These are phyloP conservation scores for Cercospora nicotianae DNA, from an alignment of 2,329 filamentous ascomycete species.

Conservation along the genomic window DNA sequence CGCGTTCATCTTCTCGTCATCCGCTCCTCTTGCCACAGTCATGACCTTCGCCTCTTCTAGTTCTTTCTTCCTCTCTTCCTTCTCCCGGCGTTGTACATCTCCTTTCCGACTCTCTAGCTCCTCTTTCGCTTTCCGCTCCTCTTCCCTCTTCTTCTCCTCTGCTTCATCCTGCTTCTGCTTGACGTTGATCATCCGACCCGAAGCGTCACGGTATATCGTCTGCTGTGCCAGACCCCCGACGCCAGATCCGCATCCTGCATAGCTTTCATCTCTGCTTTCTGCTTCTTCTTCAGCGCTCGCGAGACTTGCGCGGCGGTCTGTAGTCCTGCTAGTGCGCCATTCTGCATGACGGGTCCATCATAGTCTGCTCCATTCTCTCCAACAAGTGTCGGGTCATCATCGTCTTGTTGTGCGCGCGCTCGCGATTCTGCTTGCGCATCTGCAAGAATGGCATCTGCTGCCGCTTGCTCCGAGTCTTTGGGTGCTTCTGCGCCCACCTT, in stretches of 20 bases:
- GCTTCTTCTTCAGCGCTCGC: slow-evolving; percentile 59
- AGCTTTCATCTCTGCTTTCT: slow-evolving; percentile 60
- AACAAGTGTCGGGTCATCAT: slow-evolving; percentile 52
- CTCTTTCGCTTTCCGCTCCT: slow-evolving; percentile 62
- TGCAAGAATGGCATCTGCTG: slow-evolving; percentile 53
- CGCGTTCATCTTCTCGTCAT: slow-evolving; percentile 82
- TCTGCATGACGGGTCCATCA: slow-evolving; percentile 69
- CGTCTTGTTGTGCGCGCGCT: slow-evolving; percentile 36
- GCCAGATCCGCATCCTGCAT: slow-evolving; percentile 49
- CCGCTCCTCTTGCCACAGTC: slow-evolving; percentile 74
- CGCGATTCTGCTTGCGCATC: slow-evolving; percentile 38
- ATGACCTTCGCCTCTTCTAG: slow-evolving; percentile 81
- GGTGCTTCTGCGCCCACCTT: slow-evolving; percentile 58
- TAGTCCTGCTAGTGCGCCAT: slow-evolving; percentile 81
- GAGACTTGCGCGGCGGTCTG: slow-evolving; percentile 77
- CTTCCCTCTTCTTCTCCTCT: slow-evolving; percentile 73
- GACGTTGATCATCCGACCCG: slow-evolving; percentile 89
- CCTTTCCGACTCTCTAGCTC: slow-evolving; percentile 74
- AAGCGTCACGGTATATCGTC: slow-evolving; percentile 93
- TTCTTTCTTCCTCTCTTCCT: slow-evolving; percentile 63
- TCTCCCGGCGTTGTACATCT: slow-evolving; percentile 75
- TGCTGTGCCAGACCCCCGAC: slow-evolving; percentile 60
- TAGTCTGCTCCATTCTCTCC: slow-evolving; percentile 52
- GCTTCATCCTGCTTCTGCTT: slow-evolving; percentile 87
- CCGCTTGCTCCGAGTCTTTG: slow-evolving; percentile 58